These are phyloP conservation scores for Alternaria sp. DNA, from an alignment of 2,329 filamentous ascomycete species.

Conservation along the genomic window DNA sequence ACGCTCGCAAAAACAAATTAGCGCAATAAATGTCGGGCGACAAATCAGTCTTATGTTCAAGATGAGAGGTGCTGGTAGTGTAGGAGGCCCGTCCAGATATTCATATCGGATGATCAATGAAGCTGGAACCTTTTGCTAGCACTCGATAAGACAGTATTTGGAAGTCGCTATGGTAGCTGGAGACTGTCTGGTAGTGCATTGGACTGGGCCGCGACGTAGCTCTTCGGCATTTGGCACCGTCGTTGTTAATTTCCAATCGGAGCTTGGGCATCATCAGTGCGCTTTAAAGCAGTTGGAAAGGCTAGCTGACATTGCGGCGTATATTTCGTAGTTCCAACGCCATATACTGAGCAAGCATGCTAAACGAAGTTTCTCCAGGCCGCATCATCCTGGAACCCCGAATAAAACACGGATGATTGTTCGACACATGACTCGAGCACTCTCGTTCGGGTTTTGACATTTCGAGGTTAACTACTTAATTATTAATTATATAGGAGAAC, in stretches of 20 bases:
- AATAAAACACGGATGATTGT: neutral
- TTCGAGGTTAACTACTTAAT: too few relatives aligned
- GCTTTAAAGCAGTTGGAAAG: neutral
- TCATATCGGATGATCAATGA: slow-evolving; percentile 11
- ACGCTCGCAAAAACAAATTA: slow-evolving; percentile 23
- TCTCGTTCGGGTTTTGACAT: too few relatives aligned
- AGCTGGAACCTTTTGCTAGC: neutral
- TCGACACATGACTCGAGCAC: neutral
- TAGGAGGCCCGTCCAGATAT: slow-evolving; percentile 14
- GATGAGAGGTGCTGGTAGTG: slow-evolving; percentile 10
- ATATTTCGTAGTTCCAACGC: neutral
- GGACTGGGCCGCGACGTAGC: slow-evolving; percentile 4
- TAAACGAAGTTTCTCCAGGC: neutral
- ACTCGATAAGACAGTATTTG: neutral
- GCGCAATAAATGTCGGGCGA: slow-evolving; percentile 15
- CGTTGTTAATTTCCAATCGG: slow-evolving; percentile 1
- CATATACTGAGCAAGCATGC: neutral
- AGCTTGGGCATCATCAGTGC: neutral
- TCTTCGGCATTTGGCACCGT: neutral
- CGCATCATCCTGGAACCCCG: neutral
- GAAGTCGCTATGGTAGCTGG: neutral
- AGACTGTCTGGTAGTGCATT: neutral
- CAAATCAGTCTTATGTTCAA: slow-evolving; percentile 18
- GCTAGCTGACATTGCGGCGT: neutral
- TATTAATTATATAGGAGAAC: too few relatives aligned